Percentiles rank a stretch among this genome's conserved stretches.
These are phyloP conservation scores for Beta corolliflora DNA, from an alignment of 179 eudicot genomes.

Conservation along the genomic window DNA sequence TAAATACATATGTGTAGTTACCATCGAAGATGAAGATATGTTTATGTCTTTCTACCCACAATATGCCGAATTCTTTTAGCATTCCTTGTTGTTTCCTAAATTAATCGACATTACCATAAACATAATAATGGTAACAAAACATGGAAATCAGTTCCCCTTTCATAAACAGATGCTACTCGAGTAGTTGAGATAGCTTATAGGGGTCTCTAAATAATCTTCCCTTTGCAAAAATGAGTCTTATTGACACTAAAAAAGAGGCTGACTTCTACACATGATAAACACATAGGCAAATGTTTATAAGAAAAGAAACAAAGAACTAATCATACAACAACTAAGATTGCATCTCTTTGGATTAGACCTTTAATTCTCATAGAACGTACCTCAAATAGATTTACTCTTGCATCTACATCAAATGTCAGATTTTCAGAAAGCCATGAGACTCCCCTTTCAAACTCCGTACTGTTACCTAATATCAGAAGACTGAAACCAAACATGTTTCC, in stretches of 20 bases:
- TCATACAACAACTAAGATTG: background rate
- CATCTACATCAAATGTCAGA: constrained; percentile 85
- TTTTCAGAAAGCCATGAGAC: constrained; percentile 91
- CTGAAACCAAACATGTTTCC: constrained; percentile 42
- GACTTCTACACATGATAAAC: background rate
- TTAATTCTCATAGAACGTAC: constrained; percentile 34
- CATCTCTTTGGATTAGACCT: background rate
- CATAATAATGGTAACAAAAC: background rate
- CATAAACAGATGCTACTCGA: background rate
- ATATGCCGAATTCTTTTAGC: background rate
- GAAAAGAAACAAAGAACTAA: background rate
- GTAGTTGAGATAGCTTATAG: background rate
- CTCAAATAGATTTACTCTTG: constrained; percentile 93
- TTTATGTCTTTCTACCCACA: too few species aligned
- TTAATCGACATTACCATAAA: background rate
- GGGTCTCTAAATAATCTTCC: background rate
- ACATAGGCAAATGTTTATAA: background rate
- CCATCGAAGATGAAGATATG: too few species aligned
- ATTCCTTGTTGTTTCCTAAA: background rate
- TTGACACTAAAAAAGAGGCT: background rate
- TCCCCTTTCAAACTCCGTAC: constrained; percentile 79
- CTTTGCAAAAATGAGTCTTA: background rate
- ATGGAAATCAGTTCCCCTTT: background rate
- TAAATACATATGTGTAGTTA: background rate
- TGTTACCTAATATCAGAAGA: constrained; percentile 81